Percentiles rank a stretch among this genome's conserved stretches.
Conservation (phyloP, 768 basidiomycete genomes). For the Boletus rubescentipes region DNA sequence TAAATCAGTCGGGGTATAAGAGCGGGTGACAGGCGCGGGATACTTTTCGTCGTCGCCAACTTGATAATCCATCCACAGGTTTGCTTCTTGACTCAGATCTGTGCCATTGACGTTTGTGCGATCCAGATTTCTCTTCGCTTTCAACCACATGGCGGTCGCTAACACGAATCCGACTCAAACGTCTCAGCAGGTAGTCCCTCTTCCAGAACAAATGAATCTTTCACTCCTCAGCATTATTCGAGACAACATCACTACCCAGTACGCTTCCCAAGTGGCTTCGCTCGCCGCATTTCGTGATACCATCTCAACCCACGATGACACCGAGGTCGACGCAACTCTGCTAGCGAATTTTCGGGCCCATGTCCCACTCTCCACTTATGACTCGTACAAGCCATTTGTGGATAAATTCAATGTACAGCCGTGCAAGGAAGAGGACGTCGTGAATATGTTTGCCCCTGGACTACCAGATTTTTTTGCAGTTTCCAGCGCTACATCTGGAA, state of each 20-base stretch:
- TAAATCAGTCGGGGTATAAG: no score
- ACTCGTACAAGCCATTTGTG: conserved; percentile 14
- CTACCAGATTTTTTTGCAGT: conserved; percentile 9
- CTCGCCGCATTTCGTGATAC: conserved; percentile 12
- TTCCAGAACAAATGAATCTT: background rate
- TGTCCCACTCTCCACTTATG: conserved; percentile 13
- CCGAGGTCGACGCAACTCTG: conserved; percentile 4
- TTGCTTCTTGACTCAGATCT: background rate
- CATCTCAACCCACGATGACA: background rate
- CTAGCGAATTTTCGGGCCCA: conserved; percentile 6
- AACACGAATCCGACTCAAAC: background rate
- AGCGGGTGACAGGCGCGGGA: no score
- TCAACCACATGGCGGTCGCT: background rate
- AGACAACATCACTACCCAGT: conserved; percentile 11
- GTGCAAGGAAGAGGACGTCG: conserved; percentile 20
- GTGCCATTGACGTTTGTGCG: background rate
- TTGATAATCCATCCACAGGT: background rate
- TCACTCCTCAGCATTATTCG: conserved; percentile 4
- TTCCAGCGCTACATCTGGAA: conserved; percentile 20
- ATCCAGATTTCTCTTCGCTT: background rate
- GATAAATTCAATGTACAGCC: conserved; percentile 13
- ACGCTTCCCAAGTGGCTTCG: background rate
- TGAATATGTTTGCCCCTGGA: conserved; percentile 21
- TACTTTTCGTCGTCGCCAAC: no score
- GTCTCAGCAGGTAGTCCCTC: background rate